These are phyloP conservation scores for Vitis hybrid DNA, from an alignment of 177 flowering plant genomes.

Conservation along the genomic window DNA sequence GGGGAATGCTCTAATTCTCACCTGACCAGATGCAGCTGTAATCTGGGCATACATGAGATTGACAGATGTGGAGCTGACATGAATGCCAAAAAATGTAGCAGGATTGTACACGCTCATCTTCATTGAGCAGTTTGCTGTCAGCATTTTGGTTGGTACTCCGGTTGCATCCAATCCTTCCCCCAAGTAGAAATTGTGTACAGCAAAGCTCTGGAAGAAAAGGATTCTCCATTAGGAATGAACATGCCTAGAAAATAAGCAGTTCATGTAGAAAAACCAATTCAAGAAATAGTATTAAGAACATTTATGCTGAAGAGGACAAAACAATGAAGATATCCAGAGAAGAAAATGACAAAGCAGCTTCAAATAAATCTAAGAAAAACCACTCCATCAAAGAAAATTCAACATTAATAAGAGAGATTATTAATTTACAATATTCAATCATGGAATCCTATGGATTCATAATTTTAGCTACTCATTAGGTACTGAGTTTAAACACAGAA, in stretches of 20 bases:
- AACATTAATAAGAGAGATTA: no score
- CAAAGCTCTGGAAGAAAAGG: conserved; percentile 38
- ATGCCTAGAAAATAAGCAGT: background rate
- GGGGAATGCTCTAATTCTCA: conserved; percentile 6
- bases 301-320: background rate
- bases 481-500: no score
- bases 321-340: background rate
- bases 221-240: background rate
- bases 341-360: no score
- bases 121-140: conserved; percentile 51
- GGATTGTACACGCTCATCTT: conserved; percentile 51
- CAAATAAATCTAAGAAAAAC: no score
- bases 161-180: conserved; percentile 52
- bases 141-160: conserved; percentile 62
- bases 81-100: conserved; percentile 66
- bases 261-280: background rate
- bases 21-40: conserved; percentile 58
- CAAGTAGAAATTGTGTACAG: conserved; percentile 32
- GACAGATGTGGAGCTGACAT: conserved; percentile 46
- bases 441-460: no score
- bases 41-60: conserved; percentile 46
- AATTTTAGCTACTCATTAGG: no score
- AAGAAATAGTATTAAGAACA: background rate
- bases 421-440: no score
- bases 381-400: no score